Evolutionary conservation across 208 protist genomes (phyloP), one percentile per base, ranked within the genome.

Genomic region (Wallacemonas rigidus): DNA sequence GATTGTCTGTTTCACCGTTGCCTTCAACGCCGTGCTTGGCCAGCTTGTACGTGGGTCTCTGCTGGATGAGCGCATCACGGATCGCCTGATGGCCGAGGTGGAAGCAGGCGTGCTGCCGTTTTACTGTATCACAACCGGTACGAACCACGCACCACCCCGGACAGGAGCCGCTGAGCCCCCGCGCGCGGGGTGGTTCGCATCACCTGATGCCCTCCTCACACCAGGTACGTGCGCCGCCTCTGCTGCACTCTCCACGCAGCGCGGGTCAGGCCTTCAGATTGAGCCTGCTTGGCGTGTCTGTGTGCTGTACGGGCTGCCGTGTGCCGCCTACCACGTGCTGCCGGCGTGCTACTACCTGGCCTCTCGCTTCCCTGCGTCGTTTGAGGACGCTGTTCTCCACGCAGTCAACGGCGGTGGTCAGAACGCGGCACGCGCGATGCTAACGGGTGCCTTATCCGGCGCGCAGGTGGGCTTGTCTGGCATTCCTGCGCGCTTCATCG

Each of bases 371-470:
- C 64, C 60, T 14, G 40, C 73, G 43, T 56, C 71, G 57, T 83
- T 83, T 67, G 79, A 83, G 67, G 56, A 74, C 3, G 79, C 74
- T 1, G 79, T 83, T 47, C 74, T 79, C 44, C 69, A 76, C 26
- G 79, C 79, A 9, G 36, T 83, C 12, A 83, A 83, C 62, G 79
- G 79, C 15, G 79, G 79, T 8, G 74, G 74, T 0, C 79, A 83
- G 70, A 83, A 83, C 70, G 74, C 69, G 41, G 79, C 79, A 1
- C 64, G 79, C 11, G 60, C 79, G 5, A 83, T 83, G 79, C 67
- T 83, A 26, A 79, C 74, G 2, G 79, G 74, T 50, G 74, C 79
- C 1, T 65, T 83, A 38, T 56, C 75, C 14, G 79, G 79, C n/a
- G 79, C 79, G 3, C 79, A 83, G 67, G 74, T 79, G 12, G 79